Base-by-base conservation (phyloP, 352 stramenopile genomes). In the Globisporangium acanthophoron region DNA sequence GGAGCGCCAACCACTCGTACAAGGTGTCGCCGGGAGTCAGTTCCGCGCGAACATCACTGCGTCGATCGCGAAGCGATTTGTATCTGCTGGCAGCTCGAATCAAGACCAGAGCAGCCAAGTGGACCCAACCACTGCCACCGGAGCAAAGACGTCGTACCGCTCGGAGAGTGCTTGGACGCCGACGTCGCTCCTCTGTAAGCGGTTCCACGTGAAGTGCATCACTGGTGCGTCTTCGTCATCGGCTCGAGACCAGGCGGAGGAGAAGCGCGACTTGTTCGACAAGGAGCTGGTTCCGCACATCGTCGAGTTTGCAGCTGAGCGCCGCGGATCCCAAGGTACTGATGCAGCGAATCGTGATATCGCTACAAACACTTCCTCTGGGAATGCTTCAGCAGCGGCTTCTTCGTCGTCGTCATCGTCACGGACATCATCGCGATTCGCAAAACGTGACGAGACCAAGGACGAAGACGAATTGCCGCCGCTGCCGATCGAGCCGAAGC, bases 41-140 rank as follows among this genome's bases (percentile, higher is more conserved):
- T 82, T 94, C 61, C 78, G 78, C 47, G 81, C 81, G 21, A 89
- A 76, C 43, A 91, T 94, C 43, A 76, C 83, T 49, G 83, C 83
- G 1, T 90, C 82, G 11, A 92, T 95, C 60, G 74, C 83, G 5
- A 93, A 91, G 64, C 73, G 85, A 29, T 95, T 95, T 33, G 68
- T 88, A 9, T 78, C 78, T 0, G 79, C 79, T n/a, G 69, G 56
- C 18, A 62, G 61, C 9, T 46, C 67, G 13, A 56, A 45, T 12
- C 45, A 55, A 16, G 52, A 67, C 8, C 48, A 56, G 5, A 46
- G 44, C 35, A 47, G 54, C 27, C 35, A 46, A 61, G 35, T 49
- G 62, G 3, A 21, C 5, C 7, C 18, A 39, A 13, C 15, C 31
- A 59, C 41, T 21, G 20, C 54, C n/a, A 0, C 24, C 18, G 5